phyloP scores from a whole-genome alignment of 345 rosid species.

The Mallotus nudiflorus region DNA sequence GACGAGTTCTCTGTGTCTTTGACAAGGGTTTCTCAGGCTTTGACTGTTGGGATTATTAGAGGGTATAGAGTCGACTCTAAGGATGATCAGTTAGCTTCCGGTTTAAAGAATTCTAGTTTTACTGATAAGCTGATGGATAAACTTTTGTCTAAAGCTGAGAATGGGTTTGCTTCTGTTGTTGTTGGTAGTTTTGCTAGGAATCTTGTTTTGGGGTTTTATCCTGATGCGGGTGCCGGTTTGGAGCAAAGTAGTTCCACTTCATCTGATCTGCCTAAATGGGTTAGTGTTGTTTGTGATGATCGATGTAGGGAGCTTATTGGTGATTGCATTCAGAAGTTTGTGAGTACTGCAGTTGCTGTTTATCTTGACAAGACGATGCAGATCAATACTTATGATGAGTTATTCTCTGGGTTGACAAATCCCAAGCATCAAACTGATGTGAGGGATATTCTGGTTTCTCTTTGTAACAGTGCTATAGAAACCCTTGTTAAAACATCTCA shows the following conservation, averaged over 20 bases:
- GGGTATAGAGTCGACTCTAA: conserved; percentile 48
- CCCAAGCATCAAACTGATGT: conserved; percentile 68
- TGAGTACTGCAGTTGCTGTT: conserved; percentile 69
- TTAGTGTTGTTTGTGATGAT: conserved; percentile 48
- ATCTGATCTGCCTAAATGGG: conserved; percentile 57
- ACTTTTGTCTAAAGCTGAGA: conserved; percentile 64
- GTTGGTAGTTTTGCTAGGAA: conserved; percentile 93
- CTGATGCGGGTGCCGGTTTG: conserved; percentile 31
- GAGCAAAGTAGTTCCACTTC: conserved; percentile 21
- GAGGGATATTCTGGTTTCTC: conserved; percentile 67
- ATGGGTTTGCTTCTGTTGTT: conserved; percentile 80
- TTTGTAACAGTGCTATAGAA: conserved; percentile 76
- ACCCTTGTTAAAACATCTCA: conserved; percentile 83
- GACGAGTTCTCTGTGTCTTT: conserved; percentile 63
- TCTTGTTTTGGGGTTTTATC: conserved; percentile 77
- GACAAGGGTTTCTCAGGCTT: conserved; percentile 56
- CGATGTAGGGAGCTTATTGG: conserved; percentile 68
- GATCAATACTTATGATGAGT: conserved; percentile 74
- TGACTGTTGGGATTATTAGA: conserved; percentile 60
- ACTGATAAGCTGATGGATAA: conserved; percentile 66
- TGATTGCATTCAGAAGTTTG: conserved; percentile 80
- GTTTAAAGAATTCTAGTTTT: conserved; percentile 31
- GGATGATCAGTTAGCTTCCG: conserved; percentile 18
- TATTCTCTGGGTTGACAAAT: conserved; percentile 83
- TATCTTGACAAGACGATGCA: conserved; percentile 90